Conservation (phyloP, 192 early-diverging fungal genomes). For the Rhizophagus clarus region DNA sequence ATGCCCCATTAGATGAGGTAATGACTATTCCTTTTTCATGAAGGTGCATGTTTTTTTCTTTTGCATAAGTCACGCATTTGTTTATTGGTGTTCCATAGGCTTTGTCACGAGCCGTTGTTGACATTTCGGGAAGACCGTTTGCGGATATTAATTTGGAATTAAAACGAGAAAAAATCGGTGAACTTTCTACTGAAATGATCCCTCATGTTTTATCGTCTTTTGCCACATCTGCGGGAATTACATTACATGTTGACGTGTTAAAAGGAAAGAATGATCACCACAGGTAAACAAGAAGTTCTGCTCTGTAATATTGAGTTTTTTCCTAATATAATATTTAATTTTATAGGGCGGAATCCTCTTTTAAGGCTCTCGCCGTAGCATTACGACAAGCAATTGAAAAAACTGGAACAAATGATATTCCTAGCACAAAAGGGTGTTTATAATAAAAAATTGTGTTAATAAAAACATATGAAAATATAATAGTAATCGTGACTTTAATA, state of each 20-base stretch:
- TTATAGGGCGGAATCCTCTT: slow-evolving; percentile 87
- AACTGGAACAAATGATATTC: slow-evolving; percentile 88
- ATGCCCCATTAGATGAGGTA: slow-evolving; percentile 94
- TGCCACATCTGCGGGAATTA: slow-evolving; percentile 88
- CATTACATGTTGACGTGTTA: slow-evolving; percentile 94
- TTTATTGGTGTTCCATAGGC: slow-evolving; percentile 54
- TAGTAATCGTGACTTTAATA: neutral
- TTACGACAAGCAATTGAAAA: slow-evolving; percentile 81
- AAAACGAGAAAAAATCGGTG: slow-evolving; percentile 90
- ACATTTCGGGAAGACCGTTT: slow-evolving; percentile 94
- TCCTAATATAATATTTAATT: neutral
- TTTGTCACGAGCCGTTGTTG: slow-evolving; percentile 90
- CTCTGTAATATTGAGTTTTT: neutral
- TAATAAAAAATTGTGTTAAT: slow-evolving; percentile 47
- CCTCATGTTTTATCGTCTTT: slow-evolving; percentile 95
- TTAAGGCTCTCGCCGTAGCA: slow-evolving; percentile 98
- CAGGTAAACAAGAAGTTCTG: slow-evolving; percentile 52
- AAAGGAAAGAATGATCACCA: slow-evolving; percentile 98
- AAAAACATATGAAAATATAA: neutral
- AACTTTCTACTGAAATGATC: slow-evolving; percentile 96
- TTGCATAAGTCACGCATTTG: neutral
- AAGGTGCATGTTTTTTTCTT: neutral
- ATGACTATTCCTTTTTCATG: neutral
- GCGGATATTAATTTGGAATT: slow-evolving; percentile 83
- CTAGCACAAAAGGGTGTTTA: slow-evolving; percentile 93